These are phyloP conservation scores for Solanum arcanum DNA, from an alignment of 257 asterid genomes.

Conservation along the genomic window DNA sequence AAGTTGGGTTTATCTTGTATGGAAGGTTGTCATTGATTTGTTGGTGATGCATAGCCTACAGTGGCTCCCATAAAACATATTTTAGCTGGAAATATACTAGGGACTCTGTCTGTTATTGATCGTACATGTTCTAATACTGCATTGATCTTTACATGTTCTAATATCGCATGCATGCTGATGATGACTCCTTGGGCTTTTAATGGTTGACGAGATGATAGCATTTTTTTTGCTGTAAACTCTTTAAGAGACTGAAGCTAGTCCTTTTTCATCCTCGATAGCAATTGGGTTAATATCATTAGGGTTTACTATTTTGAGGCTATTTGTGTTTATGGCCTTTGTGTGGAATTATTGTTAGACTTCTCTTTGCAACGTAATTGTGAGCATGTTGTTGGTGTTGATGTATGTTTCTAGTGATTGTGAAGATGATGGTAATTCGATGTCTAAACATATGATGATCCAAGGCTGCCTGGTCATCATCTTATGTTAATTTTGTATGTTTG, in stretches of 20 bases:
- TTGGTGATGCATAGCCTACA: neutral
- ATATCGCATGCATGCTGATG: neutral
- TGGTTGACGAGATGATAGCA: neutral
- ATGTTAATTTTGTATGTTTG: neutral
- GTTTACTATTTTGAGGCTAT: neutral
- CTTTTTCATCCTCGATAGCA: neutral
- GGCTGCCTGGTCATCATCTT: neutral
- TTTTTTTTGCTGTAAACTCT: neutral
- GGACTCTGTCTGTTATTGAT: neutral
- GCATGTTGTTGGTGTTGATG: neutral
- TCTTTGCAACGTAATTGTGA: neutral
- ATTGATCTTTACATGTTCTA: neutral
- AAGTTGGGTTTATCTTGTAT: neutral
- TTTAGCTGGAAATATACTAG: neutral
- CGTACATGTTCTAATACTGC: neutral
- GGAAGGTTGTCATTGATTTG: neutral
- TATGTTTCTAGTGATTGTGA: neutral
- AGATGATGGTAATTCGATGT: neutral
- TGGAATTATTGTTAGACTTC: neutral
- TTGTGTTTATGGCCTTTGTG: neutral
- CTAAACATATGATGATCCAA: neutral
- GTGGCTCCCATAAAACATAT: neutral
- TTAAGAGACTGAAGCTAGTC: neutral
- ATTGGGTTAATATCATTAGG: neutral
- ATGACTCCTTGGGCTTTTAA: neutral